Conservation (phyloP, 768 basidiomycete species). For the Flagelloscypha sp. region DNA sequence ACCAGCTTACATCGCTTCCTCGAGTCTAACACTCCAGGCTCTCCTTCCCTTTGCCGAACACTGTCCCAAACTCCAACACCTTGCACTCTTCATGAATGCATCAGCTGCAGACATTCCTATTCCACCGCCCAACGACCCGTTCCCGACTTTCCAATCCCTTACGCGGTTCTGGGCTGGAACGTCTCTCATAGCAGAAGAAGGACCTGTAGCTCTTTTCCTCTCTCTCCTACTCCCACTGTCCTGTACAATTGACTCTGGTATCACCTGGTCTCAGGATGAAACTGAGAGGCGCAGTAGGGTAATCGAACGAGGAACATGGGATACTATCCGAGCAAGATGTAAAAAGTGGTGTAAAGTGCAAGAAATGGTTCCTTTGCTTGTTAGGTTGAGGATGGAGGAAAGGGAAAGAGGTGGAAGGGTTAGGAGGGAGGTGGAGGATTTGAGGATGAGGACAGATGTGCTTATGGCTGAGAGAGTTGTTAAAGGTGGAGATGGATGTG, state of each 20-base stretch:
- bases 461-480: constrained; percentile 25
- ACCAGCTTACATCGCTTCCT: constrained; percentile 22
- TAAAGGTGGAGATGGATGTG: constrained; percentile 6
- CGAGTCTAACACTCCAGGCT: constrained; percentile 25
- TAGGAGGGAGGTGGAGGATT: constrained; percentile 40
- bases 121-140: constrained; percentile 16
- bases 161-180: constrained; percentile 40
- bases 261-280: constrained; percentile 34
- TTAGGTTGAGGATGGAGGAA: constrained; percentile 36
- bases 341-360: constrained; percentile 34
- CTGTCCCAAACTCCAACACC: constrained; percentile 27
- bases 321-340: constrained; percentile 16
- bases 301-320: constrained; percentile 7
- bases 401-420: constrained; percentile 27
- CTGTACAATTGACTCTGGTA: constrained; percentile 35
- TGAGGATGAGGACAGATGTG: constrained; percentile 36
- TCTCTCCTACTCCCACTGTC: constrained; percentile 39
- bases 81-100: background rate
- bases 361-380: constrained; percentile 35
- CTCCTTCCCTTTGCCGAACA: constrained; percentile 18
- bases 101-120: background rate
- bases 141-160: constrained; percentile 23
- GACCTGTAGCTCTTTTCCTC: constrained; percentile 42
- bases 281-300: constrained; percentile 11
- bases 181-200: constrained; percentile 35